These are phyloP conservation scores for Neocucurbitaria cava DNA, from an alignment of 2,329 filamentous ascomycete genomes.

Conservation along the genomic window DNA sequence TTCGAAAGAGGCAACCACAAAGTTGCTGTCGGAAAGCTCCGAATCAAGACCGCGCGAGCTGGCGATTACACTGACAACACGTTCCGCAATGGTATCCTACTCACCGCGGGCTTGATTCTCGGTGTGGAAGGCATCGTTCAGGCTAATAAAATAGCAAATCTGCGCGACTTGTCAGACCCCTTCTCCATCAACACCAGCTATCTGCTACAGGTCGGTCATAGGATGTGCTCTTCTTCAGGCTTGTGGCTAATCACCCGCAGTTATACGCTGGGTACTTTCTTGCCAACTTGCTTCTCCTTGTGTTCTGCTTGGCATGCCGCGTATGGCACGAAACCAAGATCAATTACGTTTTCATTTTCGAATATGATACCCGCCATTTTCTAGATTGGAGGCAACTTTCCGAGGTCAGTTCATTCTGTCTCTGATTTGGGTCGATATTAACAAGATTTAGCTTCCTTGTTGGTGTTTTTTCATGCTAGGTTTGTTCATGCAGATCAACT, in stretches of 20 bases:
- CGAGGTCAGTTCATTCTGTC: constrained; percentile 59
- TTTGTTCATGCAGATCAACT: constrained; percentile 88
- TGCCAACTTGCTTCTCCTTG: constrained; percentile 75
- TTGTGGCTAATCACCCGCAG: constrained; percentile 52
- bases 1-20: constrained; percentile 95
- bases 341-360: constrained; percentile 97
- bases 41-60: constrained; percentile 69
- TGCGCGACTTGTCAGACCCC: constrained; percentile 18
- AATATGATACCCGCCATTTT: constrained; percentile 86
- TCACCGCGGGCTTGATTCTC: constrained; percentile 53
- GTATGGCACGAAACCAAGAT: constrained; percentile 85
- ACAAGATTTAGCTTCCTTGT: constrained; percentile 69
- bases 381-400: constrained; percentile 89
- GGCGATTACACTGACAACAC: constrained; percentile 66
- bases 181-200: constrained; percentile 49
- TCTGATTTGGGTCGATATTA: not conserved
- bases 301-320: constrained; percentile 87
- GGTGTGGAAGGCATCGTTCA: constrained; percentile 54
- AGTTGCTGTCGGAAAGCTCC: constrained; percentile 84
- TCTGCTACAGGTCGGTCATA: constrained; percentile 66
- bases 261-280: constrained; percentile 94
- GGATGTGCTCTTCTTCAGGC: constrained; percentile 62
- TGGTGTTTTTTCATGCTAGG: constrained; percentile 80
- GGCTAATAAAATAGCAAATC: constrained; percentile 39
- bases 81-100: constrained; percentile 62